phyloP scores from a whole-genome alignment of 192 early-diverging fungal genomes.

The Entomortierella lignicola region DNA sequence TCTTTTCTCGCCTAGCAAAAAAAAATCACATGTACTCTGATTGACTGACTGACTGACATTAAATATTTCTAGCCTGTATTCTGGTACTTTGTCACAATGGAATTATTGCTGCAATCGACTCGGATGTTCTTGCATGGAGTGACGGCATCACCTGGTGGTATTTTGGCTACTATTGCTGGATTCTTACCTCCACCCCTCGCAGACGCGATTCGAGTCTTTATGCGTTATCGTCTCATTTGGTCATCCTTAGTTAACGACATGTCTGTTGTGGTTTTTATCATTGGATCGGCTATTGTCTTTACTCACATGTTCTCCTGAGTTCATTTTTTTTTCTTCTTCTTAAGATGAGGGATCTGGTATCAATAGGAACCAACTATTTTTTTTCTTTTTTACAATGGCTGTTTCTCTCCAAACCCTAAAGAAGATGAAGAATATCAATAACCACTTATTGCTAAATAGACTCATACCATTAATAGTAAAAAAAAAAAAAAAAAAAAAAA shows the following conservation, averaged over 20 bases:
- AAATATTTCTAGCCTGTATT: conserved; percentile 55
- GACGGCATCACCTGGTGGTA: conserved; percentile 51
- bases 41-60: too few relatives aligned
- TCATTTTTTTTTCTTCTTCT: neutral
- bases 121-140: conserved; percentile 60
- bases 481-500: too few relatives aligned
- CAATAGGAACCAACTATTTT: too few relatives aligned
- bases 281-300: conserved; percentile 54
- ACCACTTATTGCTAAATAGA: too few relatives aligned
- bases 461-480: too few relatives aligned
- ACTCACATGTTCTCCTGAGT: conserved; percentile 43
- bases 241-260: conserved; percentile 63
- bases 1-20: too few relatives aligned
- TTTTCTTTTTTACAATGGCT: too few relatives aligned
- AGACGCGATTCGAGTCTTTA: conserved; percentile 55
- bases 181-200: conserved; percentile 62
- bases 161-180: conserved; percentile 54
- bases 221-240: conserved; percentile 68
- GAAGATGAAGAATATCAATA: too few relatives aligned
- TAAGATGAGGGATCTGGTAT: too few relatives aligned
- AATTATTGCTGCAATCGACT: conserved; percentile 61
- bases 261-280: conserved; percentile 60
- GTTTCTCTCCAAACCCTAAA: too few relatives aligned
- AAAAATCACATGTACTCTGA: too few relatives aligned
- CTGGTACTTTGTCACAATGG: conserved; percentile 68